A percentile compares a stretch with the other conserved stretches of the same genome.
These are phyloP conservation scores for Bruguiera parviflora DNA, from an alignment of 345 rosid genomes.

Conservation along the genomic window DNA sequence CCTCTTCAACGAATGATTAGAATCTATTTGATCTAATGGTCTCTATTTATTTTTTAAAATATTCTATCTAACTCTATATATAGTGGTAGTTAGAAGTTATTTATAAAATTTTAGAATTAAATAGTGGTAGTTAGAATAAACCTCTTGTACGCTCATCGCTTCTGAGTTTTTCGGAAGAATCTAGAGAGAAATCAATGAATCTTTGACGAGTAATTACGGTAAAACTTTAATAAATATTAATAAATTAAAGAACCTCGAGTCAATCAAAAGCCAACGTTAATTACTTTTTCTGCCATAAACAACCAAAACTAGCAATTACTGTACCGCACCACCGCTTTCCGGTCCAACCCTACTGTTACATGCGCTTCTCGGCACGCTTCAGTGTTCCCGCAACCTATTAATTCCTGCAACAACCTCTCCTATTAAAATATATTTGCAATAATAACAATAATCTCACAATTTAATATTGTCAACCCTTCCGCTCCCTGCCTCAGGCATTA, in stretches of 20 bases:
- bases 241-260: constrained; percentile 48
- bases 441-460: constrained; percentile 25
- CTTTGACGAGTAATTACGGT: constrained; percentile 2
- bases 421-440: constrained; percentile 16
- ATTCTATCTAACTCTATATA: too few relatives aligned
- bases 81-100: too few relatives aligned
- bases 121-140: too few relatives aligned
- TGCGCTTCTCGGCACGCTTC: too few relatives aligned
- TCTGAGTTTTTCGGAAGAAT: constrained; percentile 10
- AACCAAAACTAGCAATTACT: constrained; percentile 40
- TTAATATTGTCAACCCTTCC: constrained; percentile 21
- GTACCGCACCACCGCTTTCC: constrained; percentile 49
- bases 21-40: too few relatives aligned
- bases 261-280: constrained; percentile 37
- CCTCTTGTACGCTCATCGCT: too few relatives aligned
- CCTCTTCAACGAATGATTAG: too few relatives aligned
- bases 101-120: too few relatives aligned
- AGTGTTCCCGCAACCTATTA: constrained; percentile 28
- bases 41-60: too few relatives aligned
- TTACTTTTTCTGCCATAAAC: constrained; percentile 21
- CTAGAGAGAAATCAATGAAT: neutral
- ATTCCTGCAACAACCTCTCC: constrained; percentile 46
- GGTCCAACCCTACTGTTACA: constrained; percentile 29
- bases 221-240: neutral
- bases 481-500: constrained; percentile 15